Percentiles rank a stretch among this genome's conserved stretches.
Evolutionary conservation across 1,284 basidiomycete genomes (phyloP).

Genomic region (Pisolithus thermaeus): DNA sequence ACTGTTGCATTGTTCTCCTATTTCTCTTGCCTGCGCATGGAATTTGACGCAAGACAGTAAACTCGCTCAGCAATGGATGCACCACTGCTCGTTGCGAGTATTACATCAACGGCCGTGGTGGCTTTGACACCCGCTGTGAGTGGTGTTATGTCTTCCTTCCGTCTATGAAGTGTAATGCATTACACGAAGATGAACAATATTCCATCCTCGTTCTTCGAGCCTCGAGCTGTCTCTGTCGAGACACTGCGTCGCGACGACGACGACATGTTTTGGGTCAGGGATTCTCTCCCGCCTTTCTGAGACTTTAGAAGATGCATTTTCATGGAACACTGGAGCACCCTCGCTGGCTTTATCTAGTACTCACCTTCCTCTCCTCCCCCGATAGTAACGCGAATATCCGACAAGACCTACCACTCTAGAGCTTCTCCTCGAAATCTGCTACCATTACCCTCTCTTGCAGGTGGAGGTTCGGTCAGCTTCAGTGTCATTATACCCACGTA

Average conservation of each 20-base stretch:
- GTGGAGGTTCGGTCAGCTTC: conserved; percentile 56
- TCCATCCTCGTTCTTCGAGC: conserved; percentile 92
- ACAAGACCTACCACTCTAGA: conserved; percentile 57
- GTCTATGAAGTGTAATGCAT: not conserved
- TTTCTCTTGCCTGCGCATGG: no score
- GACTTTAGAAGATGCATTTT: not conserved
- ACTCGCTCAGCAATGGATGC: no score
- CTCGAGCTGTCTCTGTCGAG: conserved; percentile 40
- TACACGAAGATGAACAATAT: conserved; percentile 52
- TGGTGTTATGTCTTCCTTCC: conserved; percentile 4
- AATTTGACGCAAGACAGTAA: no score
- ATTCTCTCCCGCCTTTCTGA: no score
- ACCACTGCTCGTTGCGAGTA: not conserved
- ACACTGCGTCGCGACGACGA: no score
- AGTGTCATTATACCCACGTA: conserved; percentile 86
- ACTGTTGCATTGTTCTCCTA: no score
- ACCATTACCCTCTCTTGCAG: conserved; percentile 49
- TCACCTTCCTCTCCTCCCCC: conserved; percentile 62
- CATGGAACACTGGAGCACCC: conserved; percentile 9
- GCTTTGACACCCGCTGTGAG: conserved; percentile 25
- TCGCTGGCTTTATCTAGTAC: conserved; percentile 48
- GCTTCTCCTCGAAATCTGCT: conserved; percentile 42
- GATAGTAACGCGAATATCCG: conserved; percentile 57
- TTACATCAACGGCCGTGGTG: conserved; percentile 13
- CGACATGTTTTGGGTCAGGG: no score